Percentiles rank a stretch among this genome's conserved stretches.
phyloP scores from a whole-genome alignment of 2,329 filamentous ascomycete genomes.

The Rachicladosporium sp. region DNA sequence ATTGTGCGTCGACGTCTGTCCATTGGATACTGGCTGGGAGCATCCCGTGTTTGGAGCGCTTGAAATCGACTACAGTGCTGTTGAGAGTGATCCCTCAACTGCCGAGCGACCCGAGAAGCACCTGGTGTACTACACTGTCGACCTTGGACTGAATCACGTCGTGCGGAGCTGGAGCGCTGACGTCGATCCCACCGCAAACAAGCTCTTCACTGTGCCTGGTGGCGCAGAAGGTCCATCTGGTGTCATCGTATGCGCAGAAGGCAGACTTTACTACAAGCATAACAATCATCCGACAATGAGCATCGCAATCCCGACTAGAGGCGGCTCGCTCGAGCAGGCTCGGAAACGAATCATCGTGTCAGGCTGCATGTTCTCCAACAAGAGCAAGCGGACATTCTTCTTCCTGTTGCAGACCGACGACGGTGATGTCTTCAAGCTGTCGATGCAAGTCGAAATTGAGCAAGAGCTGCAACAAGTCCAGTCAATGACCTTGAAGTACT shows the following conservation, averaged over 20 bases:
- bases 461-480: constrained; percentile 47
- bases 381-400: constrained; percentile 72
- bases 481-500: constrained; percentile 87
- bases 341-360: constrained; percentile 77
- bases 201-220: constrained; percentile 90
- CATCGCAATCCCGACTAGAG: constrained; percentile 75
- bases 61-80: constrained; percentile 84
- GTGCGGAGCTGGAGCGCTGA: constrained; percentile 92
- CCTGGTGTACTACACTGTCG: constrained; percentile 93
- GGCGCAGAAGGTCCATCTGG: constrained; percentile 89
- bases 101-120: constrained; percentile 73
- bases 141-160: constrained; percentile 92
- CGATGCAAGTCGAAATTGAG: constrained; percentile 61
- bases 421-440: constrained; percentile 96
- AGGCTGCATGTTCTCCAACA: constrained; percentile 95
- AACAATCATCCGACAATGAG: constrained; percentile 77
- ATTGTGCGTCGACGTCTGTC: constrained; percentile 75
- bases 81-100: constrained; percentile 71
- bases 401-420: constrained; percentile 93
- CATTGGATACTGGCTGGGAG: constrained; percentile 89
- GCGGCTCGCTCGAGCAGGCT: constrained; percentile 82
- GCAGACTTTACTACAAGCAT: constrained; percentile 93
- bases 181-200: constrained; percentile 77
- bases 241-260: constrained; percentile 86
- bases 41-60: constrained; percentile 93